phyloP scores from a whole-genome alignment of 2,329 filamentous ascomycete genomes.

The Periconia sp. region DNA sequence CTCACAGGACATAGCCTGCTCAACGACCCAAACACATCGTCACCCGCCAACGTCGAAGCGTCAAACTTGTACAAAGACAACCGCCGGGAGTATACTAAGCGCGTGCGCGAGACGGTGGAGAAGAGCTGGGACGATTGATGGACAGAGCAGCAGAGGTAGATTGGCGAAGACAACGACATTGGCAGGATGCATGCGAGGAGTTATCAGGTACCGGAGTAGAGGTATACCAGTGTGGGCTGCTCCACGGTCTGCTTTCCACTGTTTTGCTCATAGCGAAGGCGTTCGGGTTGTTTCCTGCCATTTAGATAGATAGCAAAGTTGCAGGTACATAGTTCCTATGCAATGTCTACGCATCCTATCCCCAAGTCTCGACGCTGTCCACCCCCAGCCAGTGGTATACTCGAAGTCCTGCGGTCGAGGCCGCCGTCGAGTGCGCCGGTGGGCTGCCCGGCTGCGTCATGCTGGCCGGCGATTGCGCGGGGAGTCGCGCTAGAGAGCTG shows the following conservation, averaged over 20 bases:
- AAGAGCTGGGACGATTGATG: constrained; percentile 95
- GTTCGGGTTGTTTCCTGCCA: constrained; percentile 24
- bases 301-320: no score
- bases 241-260: constrained; percentile 17
- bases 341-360: background rate
- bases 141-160: constrained; percentile 15
- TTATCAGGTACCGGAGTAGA: constrained; percentile 20
- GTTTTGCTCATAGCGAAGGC: constrained; percentile 30
- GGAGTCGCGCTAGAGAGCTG: constrained; percentile 27
- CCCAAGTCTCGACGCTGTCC: no score
- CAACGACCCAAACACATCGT: constrained; percentile 98
- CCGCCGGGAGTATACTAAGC: constrained; percentile 92
- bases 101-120: constrained; percentile 94
- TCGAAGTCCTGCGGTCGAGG: no score
- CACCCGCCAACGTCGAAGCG: constrained; percentile 95
- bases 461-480: constrained; percentile 18
- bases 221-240: constrained; percentile 17
- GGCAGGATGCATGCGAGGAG: constrained; percentile 17
- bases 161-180: constrained; percentile 3
- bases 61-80: constrained; percentile 99
- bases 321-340: no score
- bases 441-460: constrained; percentile 22
- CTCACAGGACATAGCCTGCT: constrained; percentile 69
- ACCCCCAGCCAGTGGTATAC: no score
- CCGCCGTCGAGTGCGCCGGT: background rate